A percentile compares a stretch with the other conserved stretches of the same genome.
Conservation (phyloP, 305 asterid species). For the Solanum chacoense region DNA sequence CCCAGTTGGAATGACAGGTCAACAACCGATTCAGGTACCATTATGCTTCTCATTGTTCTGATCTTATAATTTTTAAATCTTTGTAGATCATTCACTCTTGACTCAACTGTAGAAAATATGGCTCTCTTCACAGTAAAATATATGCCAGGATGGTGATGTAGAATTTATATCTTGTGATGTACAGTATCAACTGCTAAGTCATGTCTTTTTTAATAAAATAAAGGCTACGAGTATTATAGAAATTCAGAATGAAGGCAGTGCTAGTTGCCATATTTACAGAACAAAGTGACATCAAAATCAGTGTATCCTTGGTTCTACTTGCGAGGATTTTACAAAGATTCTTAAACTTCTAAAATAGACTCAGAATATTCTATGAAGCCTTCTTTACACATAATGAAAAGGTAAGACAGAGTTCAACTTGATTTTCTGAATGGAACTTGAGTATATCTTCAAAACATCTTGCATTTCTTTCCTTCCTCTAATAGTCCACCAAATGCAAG, state of each 20-base stretch:
- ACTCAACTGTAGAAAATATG: neutral
- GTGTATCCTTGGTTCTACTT: neutral
- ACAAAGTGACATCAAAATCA: neutral
- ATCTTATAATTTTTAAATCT: neutral
- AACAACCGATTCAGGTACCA: slow-evolving; percentile 51
- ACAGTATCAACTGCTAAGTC: neutral
- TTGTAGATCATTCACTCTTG: neutral
- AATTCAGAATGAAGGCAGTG: neutral
- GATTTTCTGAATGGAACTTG: neutral
- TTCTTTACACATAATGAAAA: neutral
- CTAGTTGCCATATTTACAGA: neutral
- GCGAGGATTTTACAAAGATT: neutral
- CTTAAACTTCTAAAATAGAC: neutral
- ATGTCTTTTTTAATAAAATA: neutral
- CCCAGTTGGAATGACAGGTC: slow-evolving; percentile 44
- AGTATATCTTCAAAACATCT: neutral
- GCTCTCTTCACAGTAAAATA: neutral
- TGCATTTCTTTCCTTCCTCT: neutral
- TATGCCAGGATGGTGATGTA: neutral
- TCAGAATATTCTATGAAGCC: neutral
- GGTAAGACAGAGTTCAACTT: neutral
- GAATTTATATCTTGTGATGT: neutral
- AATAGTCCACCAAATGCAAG: neutral
- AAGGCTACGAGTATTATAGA: neutral
- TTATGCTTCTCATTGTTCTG: neutral